Conservation (phyloP, 768 basidiomycete genomes). For the Russula foetens region DNA sequence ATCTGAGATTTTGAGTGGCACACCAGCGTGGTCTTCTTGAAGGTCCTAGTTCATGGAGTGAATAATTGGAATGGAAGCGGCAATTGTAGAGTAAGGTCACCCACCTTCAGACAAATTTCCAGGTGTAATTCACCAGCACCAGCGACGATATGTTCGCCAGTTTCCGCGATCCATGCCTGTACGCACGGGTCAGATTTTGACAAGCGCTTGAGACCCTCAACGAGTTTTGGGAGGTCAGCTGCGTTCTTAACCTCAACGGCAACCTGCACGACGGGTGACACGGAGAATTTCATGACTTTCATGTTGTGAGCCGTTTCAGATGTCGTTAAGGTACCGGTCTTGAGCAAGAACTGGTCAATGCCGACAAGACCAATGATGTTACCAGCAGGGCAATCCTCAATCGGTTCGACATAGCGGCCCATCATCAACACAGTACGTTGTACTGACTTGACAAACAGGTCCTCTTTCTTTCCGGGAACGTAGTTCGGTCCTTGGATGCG, state of each 20-base stretch:
- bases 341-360: constrained; percentile 99
- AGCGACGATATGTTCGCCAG: constrained; percentile 97
- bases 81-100: background rate
- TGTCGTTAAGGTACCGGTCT: constrained; percentile 95
- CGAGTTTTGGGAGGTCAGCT: constrained; percentile 96
- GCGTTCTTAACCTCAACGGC: constrained; percentile 99
- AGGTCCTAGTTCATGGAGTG: constrained; percentile 59
- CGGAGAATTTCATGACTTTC: constrained; percentile 99
- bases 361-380: constrained; percentile 99
- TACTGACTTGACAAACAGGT: constrained; percentile 94
- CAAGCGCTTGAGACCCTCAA: constrained; percentile 99
- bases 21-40: constrained; percentile 99
- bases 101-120: constrained; percentile 97
- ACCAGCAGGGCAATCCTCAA: constrained; percentile 98
- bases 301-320: constrained; percentile 99
- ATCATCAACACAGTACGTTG: constrained; percentile 99
- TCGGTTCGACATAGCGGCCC: constrained; percentile 97
- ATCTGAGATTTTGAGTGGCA: constrained; percentile 96
- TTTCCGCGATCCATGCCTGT: constrained; percentile 86
- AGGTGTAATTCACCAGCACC: constrained; percentile 99
- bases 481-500: constrained; percentile 99
- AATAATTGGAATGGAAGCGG: background rate
- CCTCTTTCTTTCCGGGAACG: constrained; percentile 96
- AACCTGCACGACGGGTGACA: constrained; percentile 98
- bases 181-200: constrained; percentile 99